Percentiles rank a stretch among this genome's conserved stretches.
These are phyloP conservation scores for Ascoidea tarda DNA, from an alignment of 805 yeast genomes.

Conservation along the genomic window DNA sequence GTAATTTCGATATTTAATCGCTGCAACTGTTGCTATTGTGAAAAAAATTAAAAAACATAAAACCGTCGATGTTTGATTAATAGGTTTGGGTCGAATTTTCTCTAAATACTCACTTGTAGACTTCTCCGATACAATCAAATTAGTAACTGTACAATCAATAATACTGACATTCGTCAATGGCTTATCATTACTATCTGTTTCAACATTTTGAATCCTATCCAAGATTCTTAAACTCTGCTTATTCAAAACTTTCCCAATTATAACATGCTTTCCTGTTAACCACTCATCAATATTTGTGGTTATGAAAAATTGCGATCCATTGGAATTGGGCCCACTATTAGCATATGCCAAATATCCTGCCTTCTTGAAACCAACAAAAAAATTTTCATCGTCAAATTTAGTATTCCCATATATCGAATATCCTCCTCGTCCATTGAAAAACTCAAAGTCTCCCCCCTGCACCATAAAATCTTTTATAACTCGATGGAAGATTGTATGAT, in stretches of 20 bases:
- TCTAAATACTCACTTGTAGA: not conserved
- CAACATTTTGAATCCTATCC: constrained; percentile 41
- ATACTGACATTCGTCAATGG: constrained; percentile 33
- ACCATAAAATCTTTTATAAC: constrained; percentile 63
- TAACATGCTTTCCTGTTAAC: constrained; percentile 56
- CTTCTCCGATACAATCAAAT: not conserved
- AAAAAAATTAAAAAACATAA: too few relatives aligned
- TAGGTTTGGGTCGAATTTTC: not conserved
- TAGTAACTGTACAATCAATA: not conserved
- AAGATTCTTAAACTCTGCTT: constrained; percentile 43
- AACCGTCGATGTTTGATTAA: not conserved
- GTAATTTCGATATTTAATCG: not conserved
- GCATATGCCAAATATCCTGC: constrained; percentile 63
- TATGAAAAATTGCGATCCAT: constrained; percentile 60
- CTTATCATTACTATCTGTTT: constrained; percentile 25
- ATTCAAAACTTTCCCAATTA: constrained; percentile 61
- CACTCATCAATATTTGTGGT: constrained; percentile 37
- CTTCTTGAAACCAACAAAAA: constrained; percentile 50
- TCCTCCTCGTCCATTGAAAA: constrained; percentile 59
- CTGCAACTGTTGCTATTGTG: not conserved
- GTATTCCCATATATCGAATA: constrained; percentile 57
- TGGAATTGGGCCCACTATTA: constrained; percentile 52
- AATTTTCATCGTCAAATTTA: constrained; percentile 66
- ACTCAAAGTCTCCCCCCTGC: constrained; percentile 80
- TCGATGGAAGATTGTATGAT: constrained; percentile 55